Conservation (phyloP, 2,329 filamentous ascomycete genomes). For the Pseudocercospora crystallina region DNA sequence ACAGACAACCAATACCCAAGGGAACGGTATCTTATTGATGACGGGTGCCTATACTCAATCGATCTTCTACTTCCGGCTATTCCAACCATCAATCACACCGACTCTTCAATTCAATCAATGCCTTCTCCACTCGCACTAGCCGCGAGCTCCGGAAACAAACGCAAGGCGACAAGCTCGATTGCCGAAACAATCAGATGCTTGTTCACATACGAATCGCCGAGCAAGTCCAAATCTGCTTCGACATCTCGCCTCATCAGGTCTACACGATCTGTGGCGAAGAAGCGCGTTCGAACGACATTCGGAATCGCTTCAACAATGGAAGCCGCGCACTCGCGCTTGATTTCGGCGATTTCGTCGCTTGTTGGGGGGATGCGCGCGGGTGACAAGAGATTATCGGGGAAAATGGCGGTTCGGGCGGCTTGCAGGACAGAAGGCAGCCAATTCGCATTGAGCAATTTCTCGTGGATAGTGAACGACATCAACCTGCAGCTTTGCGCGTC, state of each 20-base stretch:
- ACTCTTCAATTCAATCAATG: not conserved
- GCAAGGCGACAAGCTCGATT: slow-evolving; percentile 77
- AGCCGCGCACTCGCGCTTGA: slow-evolving; percentile 67
- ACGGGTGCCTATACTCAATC: not conserved
- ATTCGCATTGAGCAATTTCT: slow-evolving; percentile 42
- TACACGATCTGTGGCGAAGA: slow-evolving; percentile 41
- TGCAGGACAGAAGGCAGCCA: slow-evolving; percentile 56
- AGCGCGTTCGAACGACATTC: slow-evolving; percentile 42
- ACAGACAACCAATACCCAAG: too few relatives aligned
- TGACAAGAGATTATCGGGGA: slow-evolving; percentile 79
- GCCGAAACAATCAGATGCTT: slow-evolving; percentile 84
- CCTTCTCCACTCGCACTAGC: slow-evolving; percentile 41
- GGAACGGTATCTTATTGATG: not conserved
- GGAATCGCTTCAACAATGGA: slow-evolving; percentile 54
- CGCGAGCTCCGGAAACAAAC: slow-evolving; percentile 78
- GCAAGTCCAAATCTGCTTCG: slow-evolving; percentile 61
- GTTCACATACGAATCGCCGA: slow-evolving; percentile 84
- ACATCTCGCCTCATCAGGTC: slow-evolving; percentile 45
- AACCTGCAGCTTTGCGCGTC: slow-evolving; percentile 37
- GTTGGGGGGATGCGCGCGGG: slow-evolving; percentile 62
- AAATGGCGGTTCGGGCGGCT: slow-evolving; percentile 73
- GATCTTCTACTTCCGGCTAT: not conserved
- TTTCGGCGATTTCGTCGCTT: slow-evolving; percentile 58
- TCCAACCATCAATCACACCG: too few relatives aligned
- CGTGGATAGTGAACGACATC: slow-evolving; percentile 46